Conservation (phyloP, 208 protist genomes). For the Leishmania arabica region DNA sequence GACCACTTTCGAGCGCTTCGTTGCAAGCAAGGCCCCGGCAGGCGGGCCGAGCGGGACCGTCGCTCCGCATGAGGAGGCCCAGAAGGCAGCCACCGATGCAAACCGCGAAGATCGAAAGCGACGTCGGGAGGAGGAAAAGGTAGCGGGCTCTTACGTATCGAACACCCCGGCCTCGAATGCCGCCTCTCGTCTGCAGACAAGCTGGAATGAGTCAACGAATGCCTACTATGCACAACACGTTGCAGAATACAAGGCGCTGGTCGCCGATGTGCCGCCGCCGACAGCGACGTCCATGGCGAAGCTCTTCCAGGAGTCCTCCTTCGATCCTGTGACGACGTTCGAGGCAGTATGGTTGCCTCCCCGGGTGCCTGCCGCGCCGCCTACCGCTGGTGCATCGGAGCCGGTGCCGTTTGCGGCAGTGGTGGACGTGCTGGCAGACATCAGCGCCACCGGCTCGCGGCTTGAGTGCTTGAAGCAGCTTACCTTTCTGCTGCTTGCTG, state of each 20-base stretch:
- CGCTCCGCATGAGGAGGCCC: background rate
- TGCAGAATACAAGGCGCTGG: conserved; percentile 30
- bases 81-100: background rate
- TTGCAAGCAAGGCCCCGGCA: conserved; percentile 17
- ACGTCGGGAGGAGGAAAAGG: conserved; percentile 10
- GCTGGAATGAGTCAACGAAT: conserved; percentile 21
- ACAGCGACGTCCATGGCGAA: conserved; percentile 80
- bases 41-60: background rate
- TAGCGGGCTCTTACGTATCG: background rate
- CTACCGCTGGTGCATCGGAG: conserved; percentile 8
- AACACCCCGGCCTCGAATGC: background rate
- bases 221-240: conserved; percentile 26
- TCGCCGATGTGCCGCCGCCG: conserved; percentile 31
- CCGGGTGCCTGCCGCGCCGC: background rate
- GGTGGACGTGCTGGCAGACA: conserved; percentile 79
- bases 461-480: conserved; percentile 91
- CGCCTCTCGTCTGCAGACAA: background rate
- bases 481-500: conserved; percentile 79
- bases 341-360: conserved; percentile 49
- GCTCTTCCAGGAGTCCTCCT: conserved; percentile 53
- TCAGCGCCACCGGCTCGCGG: conserved; percentile 82
- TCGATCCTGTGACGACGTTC: conserved; percentile 42
- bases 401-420: conserved; percentile 77
- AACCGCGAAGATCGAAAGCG: conserved; percentile 16
- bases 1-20: conserved; percentile 28